Evolutionary conservation across 2,329 filamentous ascomycete species (phyloP), one percentile per base, ranked within the genome.

Genomic region (Pseudogymnoascus sp.): DNA sequence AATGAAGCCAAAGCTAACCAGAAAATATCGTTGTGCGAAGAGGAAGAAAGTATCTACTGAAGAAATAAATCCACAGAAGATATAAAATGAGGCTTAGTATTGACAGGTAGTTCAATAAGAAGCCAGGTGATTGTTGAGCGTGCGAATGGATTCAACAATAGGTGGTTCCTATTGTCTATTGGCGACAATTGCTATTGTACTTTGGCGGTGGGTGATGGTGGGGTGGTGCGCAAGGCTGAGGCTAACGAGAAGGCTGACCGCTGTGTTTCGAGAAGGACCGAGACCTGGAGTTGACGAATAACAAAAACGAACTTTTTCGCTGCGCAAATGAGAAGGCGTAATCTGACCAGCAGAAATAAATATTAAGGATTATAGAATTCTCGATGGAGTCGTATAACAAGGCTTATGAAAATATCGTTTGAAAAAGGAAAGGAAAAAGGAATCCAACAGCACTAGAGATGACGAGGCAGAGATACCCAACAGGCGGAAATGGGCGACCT

Each of bases 61-160:
- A 54, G 47, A 54, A 54, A 54, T 54, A 54, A 54, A 54, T 54
- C 47, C 47, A 8, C 47, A 35, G 47, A 54, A 54, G 47, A 54
- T 54, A 54, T 54, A 54, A 54, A 29, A 54, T 54, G 47, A 54
- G 47, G 47, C 29, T 54, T 54, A 54, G 47, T 54, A 54, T 54
- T 54, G 47, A 54, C 29, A 3, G 47, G 47, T 54, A 54, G 29
- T 54, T 54, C 47, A 54, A 54, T 54, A 21, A 29, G 35, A 29
- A 21, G 47, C 47, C 47, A 54, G 47, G 47, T 54, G 47, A 54
- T 54, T 54, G 47, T 54, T 54, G 47, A 35, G 47, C 4, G 47
- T 54, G 47, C 47, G 47, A 54, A 54, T 54, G 47, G 47, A 54
- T 33, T 33, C 10, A 31, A 54, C 47, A 54, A 54, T 54, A 33